Conservation (phyloP, 805 yeast genomes). For the Wickerhamomyces chambardii region DNA sequence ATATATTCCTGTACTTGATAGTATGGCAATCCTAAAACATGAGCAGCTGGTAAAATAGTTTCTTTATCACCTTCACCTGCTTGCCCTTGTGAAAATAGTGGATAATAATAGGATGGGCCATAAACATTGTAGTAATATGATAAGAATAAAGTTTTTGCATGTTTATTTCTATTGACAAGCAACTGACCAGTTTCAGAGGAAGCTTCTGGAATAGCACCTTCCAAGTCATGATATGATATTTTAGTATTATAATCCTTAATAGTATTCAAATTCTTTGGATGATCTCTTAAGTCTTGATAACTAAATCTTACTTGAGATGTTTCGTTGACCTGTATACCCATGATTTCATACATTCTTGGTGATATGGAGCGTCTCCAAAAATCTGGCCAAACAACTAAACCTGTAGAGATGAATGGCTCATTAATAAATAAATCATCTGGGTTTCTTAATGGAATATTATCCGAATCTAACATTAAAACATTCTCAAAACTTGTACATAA, state of each 20-base stretch:
- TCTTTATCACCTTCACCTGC: constrained; percentile 84
- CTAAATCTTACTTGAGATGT: constrained; percentile 16
- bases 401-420: constrained; percentile 27
- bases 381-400: constrained; percentile 57
- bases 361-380: constrained; percentile 64
- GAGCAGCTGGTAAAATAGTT: constrained; percentile 65
- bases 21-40: constrained; percentile 33
- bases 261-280: constrained; percentile 11
- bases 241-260: constrained; percentile 21
- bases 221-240: constrained; percentile 51
- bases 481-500: constrained; percentile 74
- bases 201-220: constrained; percentile 61
- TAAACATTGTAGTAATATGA: constrained; percentile 57
- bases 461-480: constrained; percentile 69
- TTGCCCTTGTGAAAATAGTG: constrained; percentile 48
- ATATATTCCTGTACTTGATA: constrained; percentile 47
- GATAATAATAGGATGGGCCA: constrained; percentile 54
- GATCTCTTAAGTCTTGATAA: constrained; percentile 26
- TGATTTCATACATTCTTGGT: constrained; percentile 47
- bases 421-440: constrained; percentile 33
- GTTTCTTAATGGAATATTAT: constrained; percentile 46
- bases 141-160: constrained; percentile 46
- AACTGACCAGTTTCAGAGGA: constrained; percentile 68
- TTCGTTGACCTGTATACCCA: constrained; percentile 32
- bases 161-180: constrained; percentile 46